phyloP scores from a whole-genome alignment of 2,329 filamentous ascomycete species.

The Thielaviopsis cerberus region DNA sequence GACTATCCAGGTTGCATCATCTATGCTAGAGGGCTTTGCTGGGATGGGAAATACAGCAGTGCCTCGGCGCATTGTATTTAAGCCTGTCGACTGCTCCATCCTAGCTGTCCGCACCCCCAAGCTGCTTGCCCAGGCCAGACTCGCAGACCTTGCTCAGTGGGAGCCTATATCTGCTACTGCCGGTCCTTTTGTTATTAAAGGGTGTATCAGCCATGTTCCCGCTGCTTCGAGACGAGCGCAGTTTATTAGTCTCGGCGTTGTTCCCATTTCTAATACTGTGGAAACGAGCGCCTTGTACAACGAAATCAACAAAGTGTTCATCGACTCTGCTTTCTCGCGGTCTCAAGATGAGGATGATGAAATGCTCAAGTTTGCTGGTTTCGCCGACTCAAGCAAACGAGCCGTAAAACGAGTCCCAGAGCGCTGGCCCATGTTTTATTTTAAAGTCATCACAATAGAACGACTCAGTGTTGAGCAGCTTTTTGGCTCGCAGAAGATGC shows the following conservation, averaged over 20 bases:
- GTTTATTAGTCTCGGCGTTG: slow-evolving; percentile 62
- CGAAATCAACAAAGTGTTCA: slow-evolving; percentile 60
- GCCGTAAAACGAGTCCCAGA: slow-evolving; percentile 47
- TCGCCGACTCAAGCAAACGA: slow-evolving; percentile 26
- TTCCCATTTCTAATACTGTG: slow-evolving; percentile 38
- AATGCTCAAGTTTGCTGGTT: slow-evolving; percentile 18
- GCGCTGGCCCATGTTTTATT: slow-evolving; percentile 73
- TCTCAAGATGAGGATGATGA: slow-evolving; percentile 36
- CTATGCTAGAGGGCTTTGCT: neutral
- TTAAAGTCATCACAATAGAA: slow-evolving; percentile 38
- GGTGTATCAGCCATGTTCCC: slow-evolving; percentile 53
- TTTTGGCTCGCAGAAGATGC: neutral
- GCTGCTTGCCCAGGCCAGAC: slow-evolving; percentile 46
- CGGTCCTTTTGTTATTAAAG: slow-evolving; percentile 41
- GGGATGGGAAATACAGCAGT: neutral
- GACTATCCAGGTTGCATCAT: slow-evolving; percentile 21
- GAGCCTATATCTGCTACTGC: slow-evolving; percentile 50
- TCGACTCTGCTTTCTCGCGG: slow-evolving; percentile 47
- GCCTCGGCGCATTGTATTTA: neutral
- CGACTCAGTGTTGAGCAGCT: neutral
- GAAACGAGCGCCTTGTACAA: slow-evolving; percentile 52
- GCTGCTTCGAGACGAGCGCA: slow-evolving; percentile 55
- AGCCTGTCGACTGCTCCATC: neutral
- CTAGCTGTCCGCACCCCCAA: slow-evolving; percentile 19
- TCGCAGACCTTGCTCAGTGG: slow-evolving; percentile 43